phyloP scores from a whole-genome alignment of 2,329 filamentous ascomycete genomes.

The Aureobasidium sp. region DNA sequence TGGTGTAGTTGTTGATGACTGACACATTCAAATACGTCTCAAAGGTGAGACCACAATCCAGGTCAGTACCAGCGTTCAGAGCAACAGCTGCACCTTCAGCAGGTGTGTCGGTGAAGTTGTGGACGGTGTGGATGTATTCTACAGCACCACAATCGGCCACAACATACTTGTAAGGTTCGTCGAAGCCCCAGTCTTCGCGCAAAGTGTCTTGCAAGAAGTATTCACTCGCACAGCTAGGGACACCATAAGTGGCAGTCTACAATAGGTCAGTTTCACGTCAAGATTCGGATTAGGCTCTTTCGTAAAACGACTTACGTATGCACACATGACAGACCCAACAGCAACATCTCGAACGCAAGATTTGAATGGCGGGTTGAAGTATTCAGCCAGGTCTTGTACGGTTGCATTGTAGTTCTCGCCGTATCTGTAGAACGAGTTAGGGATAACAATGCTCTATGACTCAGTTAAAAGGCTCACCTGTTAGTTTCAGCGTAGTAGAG shows the following conservation, averaged over 20 bases:
- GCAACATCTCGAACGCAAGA: constrained; percentile 39
- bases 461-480: not conserved
- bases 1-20: constrained; percentile 33
- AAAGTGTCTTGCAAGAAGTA: constrained; percentile 59
- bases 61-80: constrained; percentile 47
- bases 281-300: not conserved
- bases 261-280: not conserved
- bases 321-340: constrained; percentile 48
- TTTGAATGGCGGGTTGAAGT: constrained; percentile 61
- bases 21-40: constrained; percentile 37
- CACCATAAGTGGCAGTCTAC: constrained; percentile 56
- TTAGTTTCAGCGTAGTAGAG: constrained; percentile 9
- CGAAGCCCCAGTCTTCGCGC: constrained; percentile 60
- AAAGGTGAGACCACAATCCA: constrained; percentile 47
- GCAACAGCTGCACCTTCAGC: constrained; percentile 42
- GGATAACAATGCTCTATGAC: not conserved
- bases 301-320: constrained; percentile 32
- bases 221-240: constrained; percentile 55
- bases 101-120: constrained; percentile 36
- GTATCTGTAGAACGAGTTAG: not conserved
- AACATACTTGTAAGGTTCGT: constrained; percentile 53
- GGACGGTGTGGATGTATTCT: constrained; percentile 49
- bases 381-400: constrained; percentile 57
- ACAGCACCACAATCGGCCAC: constrained; percentile 61
- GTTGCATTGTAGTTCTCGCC: constrained; percentile 18